These are phyloP conservation scores for Chalciporus pseudorubinellus DNA, from an alignment of 768 basidiomycete species.

Conservation along the genomic window DNA sequence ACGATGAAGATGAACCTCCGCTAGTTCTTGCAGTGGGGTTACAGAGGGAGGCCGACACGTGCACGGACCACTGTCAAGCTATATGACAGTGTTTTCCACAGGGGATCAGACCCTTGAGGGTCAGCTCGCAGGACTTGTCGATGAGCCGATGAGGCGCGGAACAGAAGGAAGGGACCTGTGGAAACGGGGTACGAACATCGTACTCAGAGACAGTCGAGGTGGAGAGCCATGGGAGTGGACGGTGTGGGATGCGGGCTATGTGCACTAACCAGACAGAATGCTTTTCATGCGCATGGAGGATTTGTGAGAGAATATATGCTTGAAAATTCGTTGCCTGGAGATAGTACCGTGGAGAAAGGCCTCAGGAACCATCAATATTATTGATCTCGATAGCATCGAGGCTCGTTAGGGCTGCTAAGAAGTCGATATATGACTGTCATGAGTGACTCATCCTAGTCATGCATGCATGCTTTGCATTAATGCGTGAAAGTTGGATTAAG, in stretches of 20 bases:
- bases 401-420: too few relatives aligned
- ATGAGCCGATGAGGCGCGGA: too few relatives aligned
- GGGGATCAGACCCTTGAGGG: slow-evolving; percentile 9
- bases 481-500: too few relatives aligned
- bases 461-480: too few relatives aligned
- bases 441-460: too few relatives aligned
- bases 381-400: too few relatives aligned
- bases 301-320: too few relatives aligned
- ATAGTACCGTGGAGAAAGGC: too few relatives aligned
- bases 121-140: slow-evolving; percentile 4
- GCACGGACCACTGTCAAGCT: not conserved
- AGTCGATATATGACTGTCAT: too few relatives aligned
- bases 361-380: too few relatives aligned
- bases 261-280: not conserved
- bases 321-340: too few relatives aligned
- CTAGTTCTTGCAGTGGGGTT: slow-evolving; percentile 10
- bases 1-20: not conserved
- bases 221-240: slow-evolving; percentile 4
- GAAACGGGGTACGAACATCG: slow-evolving; percentile 6
- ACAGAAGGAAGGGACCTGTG: not conserved
- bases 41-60: not conserved
- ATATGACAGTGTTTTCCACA: slow-evolving; percentile 10
- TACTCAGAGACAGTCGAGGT: not conserved
- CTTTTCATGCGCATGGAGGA: too few relatives aligned
- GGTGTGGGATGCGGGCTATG: slow-evolving; percentile 21